Conservation (phyloP, 768 basidiomycete genomes). For the Lactarius quietus region DNA sequence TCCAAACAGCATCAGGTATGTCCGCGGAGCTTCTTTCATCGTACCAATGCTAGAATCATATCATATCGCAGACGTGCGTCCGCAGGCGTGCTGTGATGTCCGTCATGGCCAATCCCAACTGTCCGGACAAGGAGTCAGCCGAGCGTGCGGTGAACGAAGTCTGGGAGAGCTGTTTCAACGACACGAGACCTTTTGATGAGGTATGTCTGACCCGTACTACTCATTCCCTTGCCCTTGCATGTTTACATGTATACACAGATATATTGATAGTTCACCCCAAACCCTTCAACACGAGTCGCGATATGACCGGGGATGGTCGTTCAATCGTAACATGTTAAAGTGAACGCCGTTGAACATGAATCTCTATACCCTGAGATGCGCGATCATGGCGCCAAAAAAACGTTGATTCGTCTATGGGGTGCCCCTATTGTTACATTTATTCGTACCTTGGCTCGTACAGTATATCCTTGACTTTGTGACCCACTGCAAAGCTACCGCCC, state of each 20-base stretch:
- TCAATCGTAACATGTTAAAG: too few species aligned
- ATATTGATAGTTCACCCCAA: background rate
- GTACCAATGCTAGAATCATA: slow-evolving; percentile 14
- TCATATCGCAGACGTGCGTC: slow-evolving; percentile 67
- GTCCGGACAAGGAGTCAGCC: slow-evolving; percentile 70
- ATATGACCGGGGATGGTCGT: too few species aligned
- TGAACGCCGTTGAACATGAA: background rate
- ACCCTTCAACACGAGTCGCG: background rate
- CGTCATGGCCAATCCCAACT: slow-evolving; percentile 75
- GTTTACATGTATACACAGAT: slow-evolving; percentile 3
- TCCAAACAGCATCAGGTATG: slow-evolving; percentile 91
- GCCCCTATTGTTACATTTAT: background rate
- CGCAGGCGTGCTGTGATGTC: slow-evolving; percentile 82
- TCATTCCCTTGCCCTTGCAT: background rate
- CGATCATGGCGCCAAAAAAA: background rate
- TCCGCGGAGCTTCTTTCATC: slow-evolving; percentile 13
- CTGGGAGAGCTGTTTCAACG: slow-evolving; percentile 94
- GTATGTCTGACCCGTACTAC: slow-evolving; percentile 37
- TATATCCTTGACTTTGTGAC: background rate
- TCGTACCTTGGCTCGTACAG: too few species aligned
- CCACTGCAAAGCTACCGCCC: background rate
- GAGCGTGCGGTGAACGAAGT: slow-evolving; percentile 93
- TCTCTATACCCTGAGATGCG: background rate
- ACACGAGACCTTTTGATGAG: slow-evolving; percentile 97
- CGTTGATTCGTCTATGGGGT: background rate